These are phyloP conservation scores for Gaertneriomyces semiglobifer DNA, from an alignment of 192 early-diverging fungal genomes.

Conservation along the genomic window DNA sequence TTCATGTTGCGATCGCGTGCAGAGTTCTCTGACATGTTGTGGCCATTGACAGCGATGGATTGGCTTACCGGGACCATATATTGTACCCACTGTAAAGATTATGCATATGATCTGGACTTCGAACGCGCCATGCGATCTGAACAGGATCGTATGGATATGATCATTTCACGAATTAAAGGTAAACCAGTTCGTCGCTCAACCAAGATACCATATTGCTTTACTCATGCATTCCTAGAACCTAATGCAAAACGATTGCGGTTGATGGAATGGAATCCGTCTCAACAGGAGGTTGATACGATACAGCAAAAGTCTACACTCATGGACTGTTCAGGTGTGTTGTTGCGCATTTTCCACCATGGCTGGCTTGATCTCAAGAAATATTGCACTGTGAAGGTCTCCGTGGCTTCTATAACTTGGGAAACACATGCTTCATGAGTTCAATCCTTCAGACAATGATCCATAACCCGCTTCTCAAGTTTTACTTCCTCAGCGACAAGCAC, in stretches of 20 bases:
- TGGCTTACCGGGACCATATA: constrained; percentile 64
- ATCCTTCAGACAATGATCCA: constrained; percentile 88
- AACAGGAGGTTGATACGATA: constrained; percentile 53
- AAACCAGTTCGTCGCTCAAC: neutral
- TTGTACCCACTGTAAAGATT: constrained; percentile 76
- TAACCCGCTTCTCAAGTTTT: constrained; percentile 83
- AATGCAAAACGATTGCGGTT: constrained; percentile 44
- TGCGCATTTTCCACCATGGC: neutral
- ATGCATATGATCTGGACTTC: constrained; percentile 77
- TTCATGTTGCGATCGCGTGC: neutral
- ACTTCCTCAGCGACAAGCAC: constrained; percentile 92
- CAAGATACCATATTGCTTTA: neutral
- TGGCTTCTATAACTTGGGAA: constrained; percentile 89
- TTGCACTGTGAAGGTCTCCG: constrained; percentile 61
- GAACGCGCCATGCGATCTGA: constrained; percentile 46
- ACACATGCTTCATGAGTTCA: constrained; percentile 94
- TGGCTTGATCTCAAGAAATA: constrained; percentile 16
- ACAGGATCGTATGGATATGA: constrained; percentile 37
- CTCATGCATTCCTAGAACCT: constrained; percentile 35
- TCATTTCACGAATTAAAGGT: constrained; percentile 51
- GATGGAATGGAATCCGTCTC: constrained; percentile 56
- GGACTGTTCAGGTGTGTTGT: constrained; percentile 41
- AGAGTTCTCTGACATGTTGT: neutral
- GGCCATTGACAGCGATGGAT: constrained; percentile 65
- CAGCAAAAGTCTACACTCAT: constrained; percentile 40